Conservation (phyloP, 495 filamentous ascomycete genomes). For the Daldinia loculata region DNA sequence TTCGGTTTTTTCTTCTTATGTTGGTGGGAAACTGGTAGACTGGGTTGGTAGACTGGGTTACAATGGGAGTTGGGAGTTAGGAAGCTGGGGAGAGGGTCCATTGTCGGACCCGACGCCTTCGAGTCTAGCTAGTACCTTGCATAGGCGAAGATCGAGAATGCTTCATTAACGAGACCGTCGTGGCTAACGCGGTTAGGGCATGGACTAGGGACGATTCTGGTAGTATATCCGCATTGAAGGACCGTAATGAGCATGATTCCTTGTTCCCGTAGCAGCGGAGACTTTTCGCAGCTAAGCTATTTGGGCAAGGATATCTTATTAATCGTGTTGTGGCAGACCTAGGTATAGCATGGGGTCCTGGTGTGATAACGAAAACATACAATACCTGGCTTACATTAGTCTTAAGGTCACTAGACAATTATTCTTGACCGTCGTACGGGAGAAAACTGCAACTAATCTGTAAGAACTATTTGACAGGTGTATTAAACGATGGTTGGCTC, state of each 20-base stretch:
- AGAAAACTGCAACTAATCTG: neutral
- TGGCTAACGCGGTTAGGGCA: constrained; percentile 29
- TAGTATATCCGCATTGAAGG: constrained; percentile 23
- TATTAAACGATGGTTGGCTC: constrained; percentile 8
- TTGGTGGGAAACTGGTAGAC: constrained; percentile 6
- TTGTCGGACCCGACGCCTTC: constrained; percentile 22
- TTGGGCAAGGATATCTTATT: constrained; percentile 7
- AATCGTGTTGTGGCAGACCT: neutral
- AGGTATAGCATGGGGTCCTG: neutral
- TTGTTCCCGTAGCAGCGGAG: constrained; percentile 33
- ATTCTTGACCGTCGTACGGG: neutral
- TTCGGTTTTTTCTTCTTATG: neutral
- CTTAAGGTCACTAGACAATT: neutral
- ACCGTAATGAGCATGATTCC: constrained; percentile 26
- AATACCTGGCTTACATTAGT: neutral
- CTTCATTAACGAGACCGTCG: constrained; percentile 20
- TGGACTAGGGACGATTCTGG: constrained; percentile 9
- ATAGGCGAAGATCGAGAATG: constrained; percentile 26
- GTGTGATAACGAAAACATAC: neutral
- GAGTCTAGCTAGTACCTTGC: constrained; percentile 33
- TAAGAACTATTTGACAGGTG: neutral
- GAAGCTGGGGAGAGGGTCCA: constrained; percentile 15
- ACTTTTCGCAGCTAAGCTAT: constrained; percentile 24
- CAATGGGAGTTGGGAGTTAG: constrained; percentile 15
- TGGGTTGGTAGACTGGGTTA: constrained; percentile 24